Evolutionary conservation across 345 rosid genomes (phyloP).

Genomic region (Laguncularia racemosa): DNA sequence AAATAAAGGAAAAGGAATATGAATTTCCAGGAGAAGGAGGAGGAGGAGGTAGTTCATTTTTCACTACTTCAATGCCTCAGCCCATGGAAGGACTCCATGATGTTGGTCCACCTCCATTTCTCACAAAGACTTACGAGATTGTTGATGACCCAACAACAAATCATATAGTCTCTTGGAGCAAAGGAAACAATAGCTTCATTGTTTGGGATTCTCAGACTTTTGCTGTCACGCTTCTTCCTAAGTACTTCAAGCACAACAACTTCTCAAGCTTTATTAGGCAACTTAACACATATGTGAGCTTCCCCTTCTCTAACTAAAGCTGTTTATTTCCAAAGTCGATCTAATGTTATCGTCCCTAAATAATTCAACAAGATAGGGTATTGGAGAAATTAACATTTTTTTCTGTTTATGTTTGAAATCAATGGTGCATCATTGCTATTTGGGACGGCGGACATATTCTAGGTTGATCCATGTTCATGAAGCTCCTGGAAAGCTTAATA

Average conservation of each 20-base stretch:
- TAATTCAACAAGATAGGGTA: too few species aligned
- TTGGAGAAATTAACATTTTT: too few species aligned
- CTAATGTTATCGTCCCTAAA: background rate
- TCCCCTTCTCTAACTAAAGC: background rate
- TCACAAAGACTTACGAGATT: conserved; percentile 21
- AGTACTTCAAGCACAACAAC: conserved; percentile 70
- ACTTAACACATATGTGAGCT: conserved; percentile 73
- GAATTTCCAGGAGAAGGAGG: too few species aligned
- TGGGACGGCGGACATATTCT: background rate
- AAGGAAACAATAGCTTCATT: conserved; percentile 15
- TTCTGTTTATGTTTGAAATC: too few species aligned
- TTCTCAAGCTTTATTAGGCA: conserved; percentile 83
- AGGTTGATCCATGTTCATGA: conserved; percentile 4
- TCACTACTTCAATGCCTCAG: conserved; percentile 6
- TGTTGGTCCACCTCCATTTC: conserved; percentile 15
- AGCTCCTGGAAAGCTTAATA: conserved; percentile 6
- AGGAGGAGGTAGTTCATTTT: too few species aligned
- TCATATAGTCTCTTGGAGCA: conserved; percentile 15
- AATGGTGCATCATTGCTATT: background rate
- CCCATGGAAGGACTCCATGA: conserved; percentile 11
- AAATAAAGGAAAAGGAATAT: too few species aligned
- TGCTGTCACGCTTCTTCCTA: conserved; percentile 46
- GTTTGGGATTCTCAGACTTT: conserved; percentile 24
- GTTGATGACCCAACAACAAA: conserved; percentile 20
- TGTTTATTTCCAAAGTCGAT: background rate